A percentile compares a stretch with the other conserved stretches of the same genome.
Conservation (phyloP, 495 filamentous ascomycete genomes). For the Extremus antarcticus region DNA sequence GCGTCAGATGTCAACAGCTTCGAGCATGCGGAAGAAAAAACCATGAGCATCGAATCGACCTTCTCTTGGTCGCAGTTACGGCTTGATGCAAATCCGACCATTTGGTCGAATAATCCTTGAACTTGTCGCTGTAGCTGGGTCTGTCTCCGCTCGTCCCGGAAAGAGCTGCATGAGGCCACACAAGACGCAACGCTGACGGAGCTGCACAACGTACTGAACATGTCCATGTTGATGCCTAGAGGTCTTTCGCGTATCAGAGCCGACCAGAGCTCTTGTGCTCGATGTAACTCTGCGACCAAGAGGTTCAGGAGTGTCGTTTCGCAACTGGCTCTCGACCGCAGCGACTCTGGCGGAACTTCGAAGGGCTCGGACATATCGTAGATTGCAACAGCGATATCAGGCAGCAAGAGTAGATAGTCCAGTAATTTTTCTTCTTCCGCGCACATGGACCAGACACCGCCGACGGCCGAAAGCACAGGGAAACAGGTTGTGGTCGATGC, state of each 20-base stretch:
- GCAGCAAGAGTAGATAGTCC: constrained; percentile 32
- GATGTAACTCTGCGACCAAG: constrained; percentile 21
- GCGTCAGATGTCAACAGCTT: background rate
- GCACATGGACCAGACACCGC: constrained; percentile 30
- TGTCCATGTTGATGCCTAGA: constrained; percentile 26
- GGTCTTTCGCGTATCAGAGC: constrained; percentile 17
- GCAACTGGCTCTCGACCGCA: background rate
- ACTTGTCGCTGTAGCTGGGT: constrained; percentile 15
- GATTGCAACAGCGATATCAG: background rate
- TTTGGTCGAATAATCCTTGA: constrained; percentile 15
- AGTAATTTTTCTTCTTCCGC: constrained; percentile 22
- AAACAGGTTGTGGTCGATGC: background rate
- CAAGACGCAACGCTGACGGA: constrained; percentile 21
- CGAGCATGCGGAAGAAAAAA: constrained; percentile 1
- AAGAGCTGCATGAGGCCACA: constrained; percentile 8
- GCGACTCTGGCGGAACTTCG: background rate
- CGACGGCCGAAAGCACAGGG: constrained; percentile 26
- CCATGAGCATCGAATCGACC: constrained; percentile 25
- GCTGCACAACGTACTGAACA: constrained; percentile 24
- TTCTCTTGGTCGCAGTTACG: constrained; percentile 24
- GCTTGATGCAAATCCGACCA: constrained; percentile 22
- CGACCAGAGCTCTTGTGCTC: constrained; percentile 19
- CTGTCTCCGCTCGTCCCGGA: constrained; percentile 18
- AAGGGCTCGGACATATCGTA: background rate
- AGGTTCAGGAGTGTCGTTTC: constrained; percentile 24